phyloP scores from a whole-genome alignment of 1,284 basidiomycete species.

The Neonothopanus nambi region DNA sequence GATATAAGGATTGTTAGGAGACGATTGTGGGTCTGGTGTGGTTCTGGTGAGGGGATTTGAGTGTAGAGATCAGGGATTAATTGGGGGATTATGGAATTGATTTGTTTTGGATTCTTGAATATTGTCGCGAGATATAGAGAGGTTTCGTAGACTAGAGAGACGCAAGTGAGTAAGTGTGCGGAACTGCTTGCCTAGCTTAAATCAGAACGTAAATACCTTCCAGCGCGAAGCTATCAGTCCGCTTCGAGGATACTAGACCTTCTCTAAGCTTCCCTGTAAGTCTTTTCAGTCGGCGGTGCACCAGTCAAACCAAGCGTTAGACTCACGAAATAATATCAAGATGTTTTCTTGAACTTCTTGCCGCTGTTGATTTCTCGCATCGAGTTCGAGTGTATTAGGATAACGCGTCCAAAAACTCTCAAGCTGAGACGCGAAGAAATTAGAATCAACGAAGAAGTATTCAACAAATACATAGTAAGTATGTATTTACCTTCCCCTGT shows the following conservation, averaged over 20 bases:
- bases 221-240: conserved; percentile 56
- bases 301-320: conserved; percentile 11
- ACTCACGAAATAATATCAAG: conserved; percentile 66
- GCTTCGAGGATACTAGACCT: conserved; percentile 58
- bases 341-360: conserved; percentile 63
- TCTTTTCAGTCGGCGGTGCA: background rate
- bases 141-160: conserved; percentile 68
- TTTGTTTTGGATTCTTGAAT: conserved; percentile 58
- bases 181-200: background rate
- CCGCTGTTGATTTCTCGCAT: conserved; percentile 36
- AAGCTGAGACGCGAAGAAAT: conserved; percentile 34
- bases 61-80: conserved; percentile 53
- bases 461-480: background rate
- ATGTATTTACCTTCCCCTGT: conserved; percentile 51
- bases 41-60: conserved; percentile 23
- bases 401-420: conserved; percentile 41
- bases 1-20: conserved; percentile 42
- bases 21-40: conserved; percentile 18
- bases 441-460: background rate
- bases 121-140: conserved; percentile 64
- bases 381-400: conserved; percentile 28
- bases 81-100: conserved; percentile 56
- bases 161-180: background rate
- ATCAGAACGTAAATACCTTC: conserved; percentile 52
- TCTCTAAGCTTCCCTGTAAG: conserved; percentile 67